Evolutionary conservation across 768 basidiomycete species (phyloP), one percentile per base, ranked within the genome.

Genomic region (Glaciozyma antarctica): DNA sequence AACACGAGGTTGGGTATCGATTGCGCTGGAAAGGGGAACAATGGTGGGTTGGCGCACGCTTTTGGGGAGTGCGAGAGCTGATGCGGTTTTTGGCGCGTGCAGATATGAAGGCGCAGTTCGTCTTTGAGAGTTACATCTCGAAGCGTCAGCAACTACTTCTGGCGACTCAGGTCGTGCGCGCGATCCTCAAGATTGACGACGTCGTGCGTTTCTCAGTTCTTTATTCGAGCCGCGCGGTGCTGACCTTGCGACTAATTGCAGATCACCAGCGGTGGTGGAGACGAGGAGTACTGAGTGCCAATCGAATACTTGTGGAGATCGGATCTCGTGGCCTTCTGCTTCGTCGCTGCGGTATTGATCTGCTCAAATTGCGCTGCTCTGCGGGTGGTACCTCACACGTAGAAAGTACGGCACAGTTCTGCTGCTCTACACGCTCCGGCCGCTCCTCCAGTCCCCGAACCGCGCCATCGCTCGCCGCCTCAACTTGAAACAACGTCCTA

Each of bases 91-190:
- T 58, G 8, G 10, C 2, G 26, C 44, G 12, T 24, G 17, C 75
- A 97, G 94, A 99, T 73, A 99, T 99, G 94, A 94, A 88, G 81
- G 82, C 86, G 74, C 94, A 97, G 76, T 90, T 91, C 73, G 93
- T 98, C 51, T 92, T 93, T 72, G 95, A 99, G 74, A 94, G 95
- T 34, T 79, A 97, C 69, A 95, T 98, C 77, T 92, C 92, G 49
- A 99, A 98, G 79, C 81, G 94, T 74, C 93, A 97, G 75, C 94
- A 98, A 75, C 95, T 91, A 78, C 79, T 99, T 64, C 81, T 99
- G 49, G 95, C 95, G n/a, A 97, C 93, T 26, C 92, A 93, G 83
- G 86, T 88, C 51, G 60, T 69, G 0, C 49, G 73, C 17, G 65
- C 68, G 22, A 64, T 71, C 34, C 61, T 74, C 53, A 72, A 72